phyloP scores from a whole-genome alignment of 306 rosid genomes.

The Prunus mume region DNA sequence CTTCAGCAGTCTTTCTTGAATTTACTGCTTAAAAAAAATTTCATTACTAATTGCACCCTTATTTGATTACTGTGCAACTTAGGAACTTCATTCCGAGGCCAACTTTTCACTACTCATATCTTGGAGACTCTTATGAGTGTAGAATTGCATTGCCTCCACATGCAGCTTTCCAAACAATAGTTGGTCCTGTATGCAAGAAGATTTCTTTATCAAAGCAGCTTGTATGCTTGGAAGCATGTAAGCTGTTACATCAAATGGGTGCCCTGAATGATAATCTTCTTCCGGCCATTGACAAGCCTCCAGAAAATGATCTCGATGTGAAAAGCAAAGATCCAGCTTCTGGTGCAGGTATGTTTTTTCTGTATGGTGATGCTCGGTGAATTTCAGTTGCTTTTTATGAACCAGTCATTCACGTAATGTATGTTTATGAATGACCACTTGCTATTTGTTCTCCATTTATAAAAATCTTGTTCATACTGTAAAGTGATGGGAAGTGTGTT shows the following conservation, averaged over 20 bases:
- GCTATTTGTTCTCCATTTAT: background rate
- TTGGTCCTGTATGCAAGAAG: constrained; percentile 60
- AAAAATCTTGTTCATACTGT: background rate
- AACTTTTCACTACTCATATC: constrained; percentile 33
- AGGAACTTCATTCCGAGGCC: constrained; percentile 69
- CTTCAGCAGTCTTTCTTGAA: constrained; percentile 15
- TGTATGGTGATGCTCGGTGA: background rate
- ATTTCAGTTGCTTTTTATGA: background rate
- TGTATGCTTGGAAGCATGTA: constrained; percentile 92
- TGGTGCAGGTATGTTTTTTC: constrained; percentile 56
- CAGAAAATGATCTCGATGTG: constrained; percentile 28
- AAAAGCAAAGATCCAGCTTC: constrained; percentile 49
- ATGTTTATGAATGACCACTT: background rate
- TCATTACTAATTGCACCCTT: constrained; percentile 8
- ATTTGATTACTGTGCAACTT: constrained; percentile 25
- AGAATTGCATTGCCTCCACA: constrained; percentile 65
- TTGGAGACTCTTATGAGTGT: constrained; percentile 54
- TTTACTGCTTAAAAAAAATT: background rate
- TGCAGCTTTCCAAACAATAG: constrained; percentile 66
- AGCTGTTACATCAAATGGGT: constrained; percentile 78
- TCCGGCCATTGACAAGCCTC: constrained; percentile 46
- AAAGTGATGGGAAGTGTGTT: background rate
- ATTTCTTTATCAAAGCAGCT: constrained; percentile 62
- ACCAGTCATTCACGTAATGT: background rate
- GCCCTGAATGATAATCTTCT: constrained; percentile 80